phyloP scores from a whole-genome alignment of 371 early-diverging fungal genomes.

The Lichtheimia hyalospora region DNA sequence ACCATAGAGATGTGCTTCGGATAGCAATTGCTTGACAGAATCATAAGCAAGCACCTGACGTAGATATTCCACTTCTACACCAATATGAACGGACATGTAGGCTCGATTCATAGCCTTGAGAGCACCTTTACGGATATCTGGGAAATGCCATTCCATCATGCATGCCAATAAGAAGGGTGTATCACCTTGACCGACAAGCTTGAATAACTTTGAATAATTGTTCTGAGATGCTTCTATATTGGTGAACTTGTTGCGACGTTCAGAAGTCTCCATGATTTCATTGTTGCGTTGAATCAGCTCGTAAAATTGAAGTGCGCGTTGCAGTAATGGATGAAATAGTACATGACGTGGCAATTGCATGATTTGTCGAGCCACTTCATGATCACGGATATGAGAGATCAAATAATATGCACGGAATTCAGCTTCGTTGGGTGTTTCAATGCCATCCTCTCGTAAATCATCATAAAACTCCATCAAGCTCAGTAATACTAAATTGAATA shows the following conservation, averaged over 20 bases:
- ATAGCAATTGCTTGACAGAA: constrained; percentile 22
- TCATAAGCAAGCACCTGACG: constrained; percentile 36
- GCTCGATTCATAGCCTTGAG: constrained; percentile 72
- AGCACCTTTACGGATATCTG: constrained; percentile 71
- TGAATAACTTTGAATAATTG: constrained; percentile 68
- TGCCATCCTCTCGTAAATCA: constrained; percentile 61
- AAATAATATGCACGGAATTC: constrained; percentile 90
- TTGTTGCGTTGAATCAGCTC: constrained; percentile 59
- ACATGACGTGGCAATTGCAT: constrained; percentile 56
- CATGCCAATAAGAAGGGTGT: constrained; percentile 80
- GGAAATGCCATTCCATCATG: constrained; percentile 72
- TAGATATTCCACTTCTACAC: constrained; percentile 30
- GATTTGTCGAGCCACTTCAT: constrained; percentile 64
- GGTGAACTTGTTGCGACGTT: constrained; percentile 42
- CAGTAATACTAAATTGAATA: constrained; percentile 54
- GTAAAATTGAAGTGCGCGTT: constrained; percentile 69
- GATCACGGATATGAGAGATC: constrained; percentile 69
- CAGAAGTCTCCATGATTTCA: constrained; percentile 45
- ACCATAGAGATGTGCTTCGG: constrained; percentile 36
- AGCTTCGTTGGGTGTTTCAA: constrained; percentile 73
- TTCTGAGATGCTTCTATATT: constrained; percentile 64
- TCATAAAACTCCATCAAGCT: constrained; percentile 85
- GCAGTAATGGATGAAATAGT: constrained; percentile 59
- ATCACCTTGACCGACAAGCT: constrained; percentile 48
- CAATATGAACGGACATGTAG: constrained; percentile 51